Base-by-base conservation (phyloP, 2,329 filamentous ascomycete genomes). In the Aspergillus tubingensis region DNA sequence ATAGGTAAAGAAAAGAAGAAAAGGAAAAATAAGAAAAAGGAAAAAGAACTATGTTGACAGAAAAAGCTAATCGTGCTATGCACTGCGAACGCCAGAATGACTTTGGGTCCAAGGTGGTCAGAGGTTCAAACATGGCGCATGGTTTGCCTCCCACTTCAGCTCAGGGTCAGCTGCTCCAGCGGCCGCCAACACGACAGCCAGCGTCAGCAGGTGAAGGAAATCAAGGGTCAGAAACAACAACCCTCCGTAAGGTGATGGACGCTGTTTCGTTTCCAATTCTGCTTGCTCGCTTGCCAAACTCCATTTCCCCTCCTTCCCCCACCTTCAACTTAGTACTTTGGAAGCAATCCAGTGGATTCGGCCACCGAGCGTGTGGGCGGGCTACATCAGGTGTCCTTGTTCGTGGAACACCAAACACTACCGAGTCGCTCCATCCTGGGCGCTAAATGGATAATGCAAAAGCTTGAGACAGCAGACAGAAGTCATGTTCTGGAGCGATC, bases 381-480 rank as follows among this genome's bases (percentile, higher is more conserved):
- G 32, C 32, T 36, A 36, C 32, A 36, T 36, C 32, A 36, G 41
- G 41, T 44, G 41, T 44, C 13, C 41, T 44, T 6, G 41, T 21
- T 23, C 17, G 41, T 44, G 41, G 41, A 19, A 44, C 41, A 44
- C 19, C 23, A 19, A 11, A 23, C 4, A 36, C 11, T 36, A 36
- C 32, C 10, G 11, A 36, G 5, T 36, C 11, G 15, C 5, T 21
- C 11, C 15, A 38, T 53, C 13, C 17, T 52, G n/a, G 7, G 23
- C 50, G 27, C 30, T 25, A 52, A n/a, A 44, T 44, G 41, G 41
- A 27, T 49, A 11, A 54, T 59, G 50, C 55, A 53, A 23, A 56
- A 38, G 19, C 43, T 50, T 48, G 38, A 60, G 50, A 48, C 51
- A 63, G 54, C 30, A 43, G 39, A 39, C 51, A 38, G 43, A 36